Evolutionary conservation across 2,329 filamentous ascomycete genomes (phyloP).

Genomic region (Claviceps spartinae): DNA sequence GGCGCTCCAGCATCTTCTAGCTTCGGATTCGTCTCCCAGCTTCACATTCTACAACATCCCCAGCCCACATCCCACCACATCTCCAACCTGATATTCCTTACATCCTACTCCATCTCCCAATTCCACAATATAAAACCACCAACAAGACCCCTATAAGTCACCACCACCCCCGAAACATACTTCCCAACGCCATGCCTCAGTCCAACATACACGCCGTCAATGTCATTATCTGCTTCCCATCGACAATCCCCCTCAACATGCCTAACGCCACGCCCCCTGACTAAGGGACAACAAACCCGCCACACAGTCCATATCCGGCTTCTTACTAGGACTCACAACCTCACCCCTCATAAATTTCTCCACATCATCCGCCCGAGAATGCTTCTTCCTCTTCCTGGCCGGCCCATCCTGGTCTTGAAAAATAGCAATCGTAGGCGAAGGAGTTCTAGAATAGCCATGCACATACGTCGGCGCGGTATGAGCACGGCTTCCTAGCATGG

Average conservation of each 20-base stretch:
- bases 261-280: conserved; percentile 73
- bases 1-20: too few species aligned
- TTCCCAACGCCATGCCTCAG: conserved; percentile 67
- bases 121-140: too few species aligned
- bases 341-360: conserved; percentile 59
- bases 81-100: too few species aligned
- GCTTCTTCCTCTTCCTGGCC: conserved; percentile 6
- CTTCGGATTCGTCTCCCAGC: not conserved
- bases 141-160: too few species aligned
- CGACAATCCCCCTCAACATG: too few species aligned
- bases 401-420: conserved; percentile 33
- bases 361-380: conserved; percentile 41
- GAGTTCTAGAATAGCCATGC: conserved; percentile 13
- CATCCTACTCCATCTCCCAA: too few species aligned
- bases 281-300: conserved; percentile 80
- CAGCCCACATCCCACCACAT: not conserved
- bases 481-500: conserved; percentile 22
- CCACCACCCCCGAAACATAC: not conserved
- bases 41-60: not conserved
- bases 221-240: conserved; percentile 31
- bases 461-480: conserved; percentile 27
- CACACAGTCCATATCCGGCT: conserved; percentile 74
- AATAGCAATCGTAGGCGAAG: conserved; percentile 29
- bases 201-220: conserved; percentile 81
- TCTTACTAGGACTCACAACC: conserved; percentile 55